Base-by-base conservation (phyloP, 2,329 filamentous ascomycete species). In the Gyromitra esculenta region DNA sequence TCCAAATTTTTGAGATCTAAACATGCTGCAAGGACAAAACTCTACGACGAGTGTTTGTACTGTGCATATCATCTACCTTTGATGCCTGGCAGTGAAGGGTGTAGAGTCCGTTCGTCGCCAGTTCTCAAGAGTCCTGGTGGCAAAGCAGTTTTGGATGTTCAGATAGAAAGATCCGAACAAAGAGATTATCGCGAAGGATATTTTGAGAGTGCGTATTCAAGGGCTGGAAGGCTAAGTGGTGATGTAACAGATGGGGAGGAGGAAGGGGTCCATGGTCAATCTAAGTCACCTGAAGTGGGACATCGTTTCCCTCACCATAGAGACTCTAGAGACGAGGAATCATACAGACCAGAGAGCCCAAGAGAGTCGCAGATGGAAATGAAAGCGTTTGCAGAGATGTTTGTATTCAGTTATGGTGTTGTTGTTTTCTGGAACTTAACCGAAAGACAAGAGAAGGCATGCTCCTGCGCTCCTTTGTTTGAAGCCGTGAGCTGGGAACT, bases 391-490 rank as follows among this genome's bases (percentile, higher is more conserved):
- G 95, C 93, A 54, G 96, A 99, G 84, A 93, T 98, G 89, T 98
- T 97, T 82, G 91, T 99, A 81, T 98, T 96, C 83, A 95, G 92
- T 15, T 99, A 99, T 82, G 96, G 96, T 21, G 95, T 99, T 0
- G 95, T 96, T 0, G 96, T 99, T 4, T 97, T 99, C 83, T 99
- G 96, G 96, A 99, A 99, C 83, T 97, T 99, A 81, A 95, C 93
- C 9, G 94, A 97, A 83, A 89, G 91, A 79, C 96, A 99, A 83
- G 96, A 99, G 83, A 97, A 97, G 76, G 80, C 77, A 52, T 11
- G 62, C 9, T 15, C n/a, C 18, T 54, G 21, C 5, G 37, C 21
- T 56, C n/a, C 31, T 15, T 25, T 39, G 13, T 5, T 63, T 25
- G 13, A 35, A 31, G 5, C 6, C 21, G 18, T 50, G 11, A 35